phyloP scores from a whole-genome alignment of 78 protist species.

The Dictyostelium intermedium region DNA sequence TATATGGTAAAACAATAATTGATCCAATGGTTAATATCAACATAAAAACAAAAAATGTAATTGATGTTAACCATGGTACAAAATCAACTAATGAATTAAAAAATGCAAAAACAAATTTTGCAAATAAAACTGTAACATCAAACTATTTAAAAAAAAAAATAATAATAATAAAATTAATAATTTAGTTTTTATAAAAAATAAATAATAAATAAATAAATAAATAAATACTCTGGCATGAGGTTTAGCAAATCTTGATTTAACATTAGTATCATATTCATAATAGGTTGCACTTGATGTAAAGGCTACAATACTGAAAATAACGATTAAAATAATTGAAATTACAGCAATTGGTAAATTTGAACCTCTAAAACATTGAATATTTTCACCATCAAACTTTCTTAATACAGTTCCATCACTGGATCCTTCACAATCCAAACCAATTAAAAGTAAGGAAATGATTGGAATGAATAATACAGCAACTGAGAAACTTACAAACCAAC shows the following conservation, averaged over 20 bases:
- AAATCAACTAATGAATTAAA: background rate
- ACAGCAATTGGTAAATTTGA: background rate
- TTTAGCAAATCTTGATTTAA: slow-evolving; percentile 26
- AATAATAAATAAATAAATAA: background rate
- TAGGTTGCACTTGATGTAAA: slow-evolving; percentile 19
- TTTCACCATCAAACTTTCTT: background rate
- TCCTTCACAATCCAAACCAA: slow-evolving; percentile 38
- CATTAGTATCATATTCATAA: slow-evolving; percentile 41
- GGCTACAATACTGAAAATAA: slow-evolving; percentile 25
- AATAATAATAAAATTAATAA: background rate
- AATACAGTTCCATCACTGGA: no score
- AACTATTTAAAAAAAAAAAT: background rate
- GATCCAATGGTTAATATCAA: slow-evolving; percentile 32
- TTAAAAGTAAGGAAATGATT: slow-evolving; percentile 33
- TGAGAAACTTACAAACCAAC: slow-evolving; percentile 63
- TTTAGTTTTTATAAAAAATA: no score
- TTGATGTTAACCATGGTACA: slow-evolving; percentile 39
- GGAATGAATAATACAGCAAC: slow-evolving; percentile 59
- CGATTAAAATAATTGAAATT: slow-evolving; percentile 10
- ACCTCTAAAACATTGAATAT: slow-evolving; percentile 23
- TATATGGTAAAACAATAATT: slow-evolving; percentile 37
- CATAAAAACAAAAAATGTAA: slow-evolving; percentile 21
- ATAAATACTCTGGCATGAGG: slow-evolving; percentile 68
- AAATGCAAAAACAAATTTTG: slow-evolving; percentile 40
- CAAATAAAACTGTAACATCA: slow-evolving; percentile 46